A percentile compares a stretch with the other conserved stretches of the same genome.
Conservation (phyloP, 225 moss, liverwort and hornwort species). For the Sphagnum tenellum region DNA sequence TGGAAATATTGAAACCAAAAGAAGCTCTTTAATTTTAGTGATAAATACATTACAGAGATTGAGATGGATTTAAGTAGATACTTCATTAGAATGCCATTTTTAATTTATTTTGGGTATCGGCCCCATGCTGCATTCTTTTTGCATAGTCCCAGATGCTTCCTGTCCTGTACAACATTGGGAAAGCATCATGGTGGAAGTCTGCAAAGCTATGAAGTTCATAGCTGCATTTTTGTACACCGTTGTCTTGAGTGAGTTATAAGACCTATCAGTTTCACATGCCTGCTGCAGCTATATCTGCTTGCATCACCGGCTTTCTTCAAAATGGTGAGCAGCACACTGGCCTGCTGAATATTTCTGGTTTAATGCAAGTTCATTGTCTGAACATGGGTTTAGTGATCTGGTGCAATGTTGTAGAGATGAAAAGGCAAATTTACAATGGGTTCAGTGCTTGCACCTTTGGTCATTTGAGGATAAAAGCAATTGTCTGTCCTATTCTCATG, state of each 20-base stretch:
- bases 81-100: no score
- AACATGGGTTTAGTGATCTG: background rate
- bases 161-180: background rate
- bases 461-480: no score
- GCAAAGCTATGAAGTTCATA: no score
- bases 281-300: no score
- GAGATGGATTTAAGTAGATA: background rate
- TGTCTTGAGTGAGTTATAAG: no score
- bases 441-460: background rate
- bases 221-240: no score
- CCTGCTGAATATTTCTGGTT: background rate
- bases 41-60: background rate
- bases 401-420: background rate
- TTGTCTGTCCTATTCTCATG: no score
- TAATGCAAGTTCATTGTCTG: background rate
- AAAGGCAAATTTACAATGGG: background rate
- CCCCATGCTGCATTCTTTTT: constrained; percentile 2
- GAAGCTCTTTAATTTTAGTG: background rate
- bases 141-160: constrained; percentile 1
- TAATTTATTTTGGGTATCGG: background rate
- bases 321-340: no score
- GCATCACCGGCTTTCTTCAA: no score
- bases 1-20: background rate
- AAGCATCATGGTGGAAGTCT: background rate
- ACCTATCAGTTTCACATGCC: no score